A percentile compares a stretch with the other conserved stretches of the same genome.
These are phyloP conservation scores for Carallia brachiata DNA, from an alignment of 345 rosid genomes.

Conservation along the genomic window DNA sequence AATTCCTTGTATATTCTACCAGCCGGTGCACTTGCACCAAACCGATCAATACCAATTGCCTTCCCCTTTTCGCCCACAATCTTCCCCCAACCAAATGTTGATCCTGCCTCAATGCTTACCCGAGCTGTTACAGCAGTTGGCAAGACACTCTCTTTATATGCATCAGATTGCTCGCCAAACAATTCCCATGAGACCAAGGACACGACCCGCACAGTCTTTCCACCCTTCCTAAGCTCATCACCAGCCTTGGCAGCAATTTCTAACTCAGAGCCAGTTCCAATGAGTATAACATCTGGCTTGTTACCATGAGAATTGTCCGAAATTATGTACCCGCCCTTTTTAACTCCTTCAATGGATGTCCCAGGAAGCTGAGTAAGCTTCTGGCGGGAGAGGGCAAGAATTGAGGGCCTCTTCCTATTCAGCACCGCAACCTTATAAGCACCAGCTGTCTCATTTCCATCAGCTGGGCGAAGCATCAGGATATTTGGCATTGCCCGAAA, in stretches of 20 bases:
- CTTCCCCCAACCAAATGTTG: conserved; percentile 89
- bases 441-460: conserved; percentile 95
- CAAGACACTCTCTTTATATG: conserved; percentile 85
- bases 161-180: conserved; percentile 67
- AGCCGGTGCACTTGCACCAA: conserved; percentile 95
- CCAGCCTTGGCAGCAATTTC: conserved; percentile 89
- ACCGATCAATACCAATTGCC: conserved; percentile 73
- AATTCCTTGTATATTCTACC: conserved; percentile 76
- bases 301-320: conserved; percentile 85
- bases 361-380: conserved; percentile 88
- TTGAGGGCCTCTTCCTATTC: conserved; percentile 79
- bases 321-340: conserved; percentile 81
- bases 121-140: conserved; percentile 72
- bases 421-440: conserved; percentile 81
- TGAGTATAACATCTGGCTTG: conserved; percentile 87
- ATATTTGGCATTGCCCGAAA: conserved; percentile 99
- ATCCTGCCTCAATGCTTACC: conserved; percentile 89
- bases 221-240: conserved; percentile 74
- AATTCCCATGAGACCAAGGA: conserved; percentile 94
- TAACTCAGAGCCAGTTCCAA: conserved; percentile 95
- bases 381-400: conserved; percentile 90
- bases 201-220: conserved; percentile 90
- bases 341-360: conserved; percentile 84
- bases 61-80: conserved; percentile 72
- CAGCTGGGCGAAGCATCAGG: conserved; percentile 98